Base-by-base conservation (phyloP, 23 red algal species). In the Agarophyton chilense region DNA sequence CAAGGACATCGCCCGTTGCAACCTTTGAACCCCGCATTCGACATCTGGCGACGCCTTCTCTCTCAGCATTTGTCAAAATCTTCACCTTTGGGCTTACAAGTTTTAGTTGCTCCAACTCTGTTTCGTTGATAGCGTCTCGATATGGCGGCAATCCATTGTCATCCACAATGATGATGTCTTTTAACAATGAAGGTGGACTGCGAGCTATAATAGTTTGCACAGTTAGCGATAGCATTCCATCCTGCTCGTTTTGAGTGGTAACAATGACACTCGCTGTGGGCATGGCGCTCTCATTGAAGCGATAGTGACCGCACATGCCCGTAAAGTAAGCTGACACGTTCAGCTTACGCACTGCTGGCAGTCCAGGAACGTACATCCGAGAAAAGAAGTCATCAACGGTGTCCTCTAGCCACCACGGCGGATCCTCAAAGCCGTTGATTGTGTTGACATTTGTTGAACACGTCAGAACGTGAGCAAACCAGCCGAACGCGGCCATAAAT, bases 301-400 rank as follows among this genome's bases (percentile, higher is more conserved):
- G 87, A 56, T 91, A 91, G 40, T 61, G 87, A 12, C 87, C 87
- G 44, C 87, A 91, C 87, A 91, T 91, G 65, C 87, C 87, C 2
- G 87, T 91, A 41, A 91, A 91, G 58, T 78, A 91, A 6, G 76
- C 50, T 17, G 66, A 75, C 7, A 65, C 44, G 68, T 64, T 91
- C 34, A 91, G 58, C 58, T 91, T 68, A 46, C 87, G 73, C 19
- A 79, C 58, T 0, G 62, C 76, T 43, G 52, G 47, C 3, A 91
- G 31, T 16, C 74, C 73, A 8, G 66, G 45, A 65, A 81, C 35
- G 62, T 91, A 91, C 7, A 57, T 34, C 0, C 87, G 45, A 31
- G 56, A 67, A 36, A 81, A 91, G 65, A 91, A 91, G 26, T 91
- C 87, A 53, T 91, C 87, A 34, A 62, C 39, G 24, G 53, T 57